phyloP scores from a whole-genome alignment of 768 basidiomycete genomes.

The Tubosaeta brunneosetosa region DNA sequence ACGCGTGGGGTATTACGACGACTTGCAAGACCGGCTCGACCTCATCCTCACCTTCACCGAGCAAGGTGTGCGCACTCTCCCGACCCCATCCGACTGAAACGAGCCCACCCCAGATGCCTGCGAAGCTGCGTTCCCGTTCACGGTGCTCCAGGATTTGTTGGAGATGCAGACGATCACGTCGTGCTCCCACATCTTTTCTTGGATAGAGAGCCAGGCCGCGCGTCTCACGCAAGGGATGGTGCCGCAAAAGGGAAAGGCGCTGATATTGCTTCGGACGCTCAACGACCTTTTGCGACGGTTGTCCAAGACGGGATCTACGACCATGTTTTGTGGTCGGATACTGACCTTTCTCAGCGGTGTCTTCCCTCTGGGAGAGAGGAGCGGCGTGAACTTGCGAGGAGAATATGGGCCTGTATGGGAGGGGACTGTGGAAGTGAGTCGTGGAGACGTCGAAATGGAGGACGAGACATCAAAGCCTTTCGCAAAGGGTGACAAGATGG shows the following conservation, averaged over 20 bases:
- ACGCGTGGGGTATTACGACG: conserved; percentile 54
- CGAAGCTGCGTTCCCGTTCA: conserved; percentile 69
- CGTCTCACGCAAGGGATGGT: conserved; percentile 75
- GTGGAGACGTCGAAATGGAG: conserved; percentile 30
- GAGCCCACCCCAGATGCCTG: conserved; percentile 55
- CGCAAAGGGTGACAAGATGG: conserved; percentile 50
- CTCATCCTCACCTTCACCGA: conserved; percentile 73
- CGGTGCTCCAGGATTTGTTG: conserved; percentile 72
- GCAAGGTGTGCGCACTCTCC: conserved; percentile 45
- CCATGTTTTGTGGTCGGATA: conserved; percentile 86
- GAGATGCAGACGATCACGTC: conserved; percentile 83
- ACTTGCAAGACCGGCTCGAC: conserved; percentile 62
- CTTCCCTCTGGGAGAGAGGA: conserved; percentile 83
- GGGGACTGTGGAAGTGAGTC: conserved; percentile 44
- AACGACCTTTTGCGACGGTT: conserved; percentile 85
- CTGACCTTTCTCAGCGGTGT: conserved; percentile 81
- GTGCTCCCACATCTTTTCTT: conserved; percentile 83
- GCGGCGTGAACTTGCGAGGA: conserved; percentile 87
- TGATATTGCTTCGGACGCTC: conserved; percentile 75
- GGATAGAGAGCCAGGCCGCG: conserved; percentile 71
- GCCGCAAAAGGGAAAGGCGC: conserved; percentile 84
- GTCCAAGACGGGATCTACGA: conserved; percentile 81
- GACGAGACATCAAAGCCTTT: conserved; percentile 28
- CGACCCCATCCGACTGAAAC: background rate
- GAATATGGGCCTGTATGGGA: conserved; percentile 83